Evolutionary conservation across 495 filamentous ascomycete species (phyloP), one percentile per base, ranked within the genome.

Genomic region (Hyaloscypha finlandica): DNA sequence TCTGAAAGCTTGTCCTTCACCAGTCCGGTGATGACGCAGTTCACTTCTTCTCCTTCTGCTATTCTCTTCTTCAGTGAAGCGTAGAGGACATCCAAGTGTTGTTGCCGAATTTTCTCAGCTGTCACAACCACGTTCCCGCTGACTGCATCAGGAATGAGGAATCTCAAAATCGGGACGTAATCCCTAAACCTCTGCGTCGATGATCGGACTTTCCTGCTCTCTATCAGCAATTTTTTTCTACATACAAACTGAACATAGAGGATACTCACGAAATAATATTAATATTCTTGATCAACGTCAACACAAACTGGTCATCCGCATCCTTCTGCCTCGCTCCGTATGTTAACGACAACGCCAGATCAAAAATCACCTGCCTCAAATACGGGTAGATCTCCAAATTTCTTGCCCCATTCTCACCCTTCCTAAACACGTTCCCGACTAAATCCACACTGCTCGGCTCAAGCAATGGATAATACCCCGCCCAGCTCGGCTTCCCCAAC

Each of bases 341-440:
- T 42, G 61, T 64, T 9, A 64, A n/a, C 16, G 61, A 54, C 48
- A 64, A n/a, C 11, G 54, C 61, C 4, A 64, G 45, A 56, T 64
- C 61, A 64, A 64, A 64, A 1, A 64, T 48, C 11, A 64, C 37
- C 16, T 39, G 29, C 25, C 61, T 16, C 29, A 64, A 30, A 25
- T 64, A 39, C 51, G 48, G 51, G 22, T 64, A 64, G 14, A 64
- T 35, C 29, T 64, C 61, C 14, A 56, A n/a, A 4, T 54, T 14
- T 5, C 20, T 35, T 25, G 6, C 35, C 5, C 32, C 61, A 39
- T 42, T 64, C 25, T 29, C 51, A 12, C 35, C 35, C 12, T 37
- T 37, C 35, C 35, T 37, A 19, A 54, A 29, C 45, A 64, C 8
- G 12, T 33, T 42, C 45, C 51, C 12, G n/a, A 39, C 39, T 37